These are phyloP conservation scores for Penicillium sp. DNA, from an alignment of 2,329 filamentous ascomycete genomes.

Conservation along the genomic window DNA sequence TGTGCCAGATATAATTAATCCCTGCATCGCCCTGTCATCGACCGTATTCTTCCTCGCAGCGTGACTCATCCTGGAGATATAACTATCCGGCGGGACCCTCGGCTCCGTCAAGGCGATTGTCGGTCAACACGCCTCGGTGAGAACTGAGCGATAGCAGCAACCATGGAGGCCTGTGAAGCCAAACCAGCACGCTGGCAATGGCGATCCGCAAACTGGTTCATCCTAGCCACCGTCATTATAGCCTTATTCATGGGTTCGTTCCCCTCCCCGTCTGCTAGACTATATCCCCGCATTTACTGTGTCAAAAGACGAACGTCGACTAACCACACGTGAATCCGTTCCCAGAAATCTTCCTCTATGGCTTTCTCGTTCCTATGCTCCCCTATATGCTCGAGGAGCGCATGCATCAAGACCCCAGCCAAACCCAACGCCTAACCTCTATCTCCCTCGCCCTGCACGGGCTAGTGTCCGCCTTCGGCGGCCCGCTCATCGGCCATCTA, in stretches of 20 bases:
- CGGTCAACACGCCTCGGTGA: not conserved
- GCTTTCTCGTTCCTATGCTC: slow-evolving; percentile 36
- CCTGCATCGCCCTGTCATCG: not conserved
- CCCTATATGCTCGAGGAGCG: slow-evolving; percentile 34
- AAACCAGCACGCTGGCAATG: not conserved
- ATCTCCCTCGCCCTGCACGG: slow-evolving; percentile 30
- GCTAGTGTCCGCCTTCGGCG: slow-evolving; percentile 23
- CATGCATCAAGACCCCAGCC: slow-evolving; percentile 23
- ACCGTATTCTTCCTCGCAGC: not conserved
- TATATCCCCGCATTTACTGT: not conserved
- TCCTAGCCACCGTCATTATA: not conserved
- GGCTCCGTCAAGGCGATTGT: not conserved
- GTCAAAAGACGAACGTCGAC: not conserved
- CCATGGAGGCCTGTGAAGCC: not conserved
- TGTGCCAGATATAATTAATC: not conserved
- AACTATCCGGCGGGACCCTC: not conserved
- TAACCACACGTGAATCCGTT: not conserved
- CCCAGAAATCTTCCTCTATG: slow-evolving; percentile 36
- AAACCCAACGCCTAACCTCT: slow-evolving; percentile 29
- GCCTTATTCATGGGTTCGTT: slow-evolving; percentile 1
- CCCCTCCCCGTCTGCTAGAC: not conserved
- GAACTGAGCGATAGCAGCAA: not conserved
- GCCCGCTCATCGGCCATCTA: slow-evolving; percentile 31
- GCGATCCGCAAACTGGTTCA: slow-evolving; percentile 1
- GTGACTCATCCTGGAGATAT: not conserved